These are phyloP conservation scores for Asterophora lycoperdoides DNA, from an alignment of 768 basidiomycete species.

Conservation along the genomic window DNA sequence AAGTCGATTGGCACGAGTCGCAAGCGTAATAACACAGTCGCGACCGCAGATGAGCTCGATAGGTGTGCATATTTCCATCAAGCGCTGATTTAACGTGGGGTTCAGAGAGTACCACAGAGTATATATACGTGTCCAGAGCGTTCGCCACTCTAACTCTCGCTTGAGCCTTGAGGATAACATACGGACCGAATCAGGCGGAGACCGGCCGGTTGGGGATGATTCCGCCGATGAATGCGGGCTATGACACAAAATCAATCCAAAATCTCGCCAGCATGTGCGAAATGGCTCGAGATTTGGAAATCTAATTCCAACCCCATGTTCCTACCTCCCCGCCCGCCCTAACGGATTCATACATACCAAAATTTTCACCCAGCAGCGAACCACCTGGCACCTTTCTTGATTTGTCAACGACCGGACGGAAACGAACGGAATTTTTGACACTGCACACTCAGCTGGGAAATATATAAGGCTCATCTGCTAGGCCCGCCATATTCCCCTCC, in stretches of 20 bases:
- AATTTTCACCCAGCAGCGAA: constrained; percentile 9
- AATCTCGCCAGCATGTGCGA: constrained; percentile 29
- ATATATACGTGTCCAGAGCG: not conserved
- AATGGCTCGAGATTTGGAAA: constrained; percentile 28
- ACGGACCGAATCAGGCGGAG: constrained; percentile 28
- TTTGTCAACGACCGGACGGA: constrained; percentile 33
- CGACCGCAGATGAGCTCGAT: too few relatives aligned
- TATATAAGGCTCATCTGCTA: constrained; percentile 23
- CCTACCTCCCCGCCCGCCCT: constrained; percentile 23
- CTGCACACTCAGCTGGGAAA: too few relatives aligned
- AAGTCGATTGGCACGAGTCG: not conserved
- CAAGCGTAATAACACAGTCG: too few relatives aligned
- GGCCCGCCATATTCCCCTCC: constrained; percentile 16
- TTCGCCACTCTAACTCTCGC: not conserved
- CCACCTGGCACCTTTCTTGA: constrained; percentile 23
- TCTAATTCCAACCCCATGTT: constrained; percentile 34
- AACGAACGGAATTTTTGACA: constrained; percentile 21
- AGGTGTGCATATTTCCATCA: not conserved
- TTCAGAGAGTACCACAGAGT: not conserved
- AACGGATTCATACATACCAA: constrained; percentile 13
- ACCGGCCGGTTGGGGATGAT: constrained; percentile 27
- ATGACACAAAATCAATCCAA: constrained; percentile 31
- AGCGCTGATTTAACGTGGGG: not conserved
- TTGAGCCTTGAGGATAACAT: not conserved
- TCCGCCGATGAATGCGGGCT: constrained; percentile 42